Evolutionary conservation across 1,139 yeast species (phyloP).

Genomic region (Candida buenavistaensis): DNA sequence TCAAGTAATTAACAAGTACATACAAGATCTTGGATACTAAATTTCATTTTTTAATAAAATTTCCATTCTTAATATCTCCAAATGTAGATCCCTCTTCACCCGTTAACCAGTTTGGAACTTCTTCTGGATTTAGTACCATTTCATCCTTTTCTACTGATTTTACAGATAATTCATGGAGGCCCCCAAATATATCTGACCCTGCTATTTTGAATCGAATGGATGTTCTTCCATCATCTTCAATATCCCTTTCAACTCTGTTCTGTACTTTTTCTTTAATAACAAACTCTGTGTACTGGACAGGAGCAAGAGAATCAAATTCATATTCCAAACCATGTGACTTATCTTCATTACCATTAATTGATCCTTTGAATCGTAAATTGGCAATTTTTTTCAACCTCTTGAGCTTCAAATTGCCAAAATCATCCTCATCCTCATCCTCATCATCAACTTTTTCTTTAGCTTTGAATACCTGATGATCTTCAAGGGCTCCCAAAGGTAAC

Average conservation of each 20-base stretch:
- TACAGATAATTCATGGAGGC: slow-evolving; percentile 71
- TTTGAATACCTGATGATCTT: slow-evolving; percentile 26
- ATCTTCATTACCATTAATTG: slow-evolving; percentile 18
- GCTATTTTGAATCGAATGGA: slow-evolving; percentile 50
- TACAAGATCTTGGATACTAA: slow-evolving; percentile 32
- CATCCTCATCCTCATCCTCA: slow-evolving; percentile 1
- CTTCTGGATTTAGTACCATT: slow-evolving; percentile 52
- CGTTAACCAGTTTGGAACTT: slow-evolving; percentile 74
- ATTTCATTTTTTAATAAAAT: slow-evolving; percentile 22
- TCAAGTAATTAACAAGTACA: slow-evolving; percentile 24
- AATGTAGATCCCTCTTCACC: slow-evolving; percentile 65
- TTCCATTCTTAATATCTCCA: slow-evolving; percentile 51
- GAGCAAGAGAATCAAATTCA: slow-evolving; percentile 51
- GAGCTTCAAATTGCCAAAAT: slow-evolving; percentile 14
- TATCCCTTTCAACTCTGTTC: slow-evolving; percentile 10
- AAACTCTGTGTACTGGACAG: slow-evolving; percentile 54
- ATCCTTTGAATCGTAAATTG: slow-evolving; percentile 59
- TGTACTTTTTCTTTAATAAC: slow-evolving; percentile 29
- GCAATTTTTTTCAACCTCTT: slow-evolving; percentile 39
- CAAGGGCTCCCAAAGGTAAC: slow-evolving; percentile 52
- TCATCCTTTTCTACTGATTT: slow-evolving; percentile 23
- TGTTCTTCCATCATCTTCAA: slow-evolving; percentile 16
- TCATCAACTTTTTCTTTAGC: slow-evolving; percentile 9
- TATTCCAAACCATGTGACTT: slow-evolving; percentile 17
- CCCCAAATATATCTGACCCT: slow-evolving; percentile 82